A percentile compares a stretch with the other conserved stretches of the same genome.
Conservation (phyloP, 805 yeast species). For the Saturnispora hagleri region DNA sequence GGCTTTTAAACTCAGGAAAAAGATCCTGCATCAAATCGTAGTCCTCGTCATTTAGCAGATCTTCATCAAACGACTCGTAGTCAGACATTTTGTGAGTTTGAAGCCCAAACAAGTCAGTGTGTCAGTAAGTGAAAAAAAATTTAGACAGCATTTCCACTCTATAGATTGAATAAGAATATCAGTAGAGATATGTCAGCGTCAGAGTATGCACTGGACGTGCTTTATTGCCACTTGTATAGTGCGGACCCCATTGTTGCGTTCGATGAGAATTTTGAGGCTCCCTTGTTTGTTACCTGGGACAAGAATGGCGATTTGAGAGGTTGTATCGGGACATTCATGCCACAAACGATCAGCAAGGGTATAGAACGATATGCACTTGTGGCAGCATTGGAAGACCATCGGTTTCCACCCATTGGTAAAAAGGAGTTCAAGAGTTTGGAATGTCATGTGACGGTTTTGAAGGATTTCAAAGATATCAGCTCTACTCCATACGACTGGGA, state of each 20-base stretch:
- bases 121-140: not conserved
- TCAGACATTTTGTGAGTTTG: not conserved
- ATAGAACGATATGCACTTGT: slow-evolving; percentile 51
- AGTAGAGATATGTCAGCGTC: not conserved
- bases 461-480: slow-evolving; percentile 42
- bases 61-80: slow-evolving; percentile 24
- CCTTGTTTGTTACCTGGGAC: slow-evolving; percentile 83
- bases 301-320: slow-evolving; percentile 52
- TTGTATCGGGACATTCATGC: slow-evolving; percentile 83
- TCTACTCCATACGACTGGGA: slow-evolving; percentile 60
- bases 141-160: not conserved
- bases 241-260: not conserved
- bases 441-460: slow-evolving; percentile 57
- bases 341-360: slow-evolving; percentile 46
- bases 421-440: slow-evolving; percentile 46
- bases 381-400: slow-evolving; percentile 69
- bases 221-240: not conserved
- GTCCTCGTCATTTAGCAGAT: slow-evolving; percentile 34
- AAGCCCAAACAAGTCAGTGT: not conserved
- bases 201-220: slow-evolving; percentile 3
- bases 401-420: slow-evolving; percentile 58
- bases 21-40: slow-evolving; percentile 21
- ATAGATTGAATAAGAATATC: not conserved
- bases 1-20: slow-evolving; percentile 7
- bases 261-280: slow-evolving; percentile 22